Conservation (phyloP, 495 filamentous ascomycete species). For the Xylaria palmicola region DNA sequence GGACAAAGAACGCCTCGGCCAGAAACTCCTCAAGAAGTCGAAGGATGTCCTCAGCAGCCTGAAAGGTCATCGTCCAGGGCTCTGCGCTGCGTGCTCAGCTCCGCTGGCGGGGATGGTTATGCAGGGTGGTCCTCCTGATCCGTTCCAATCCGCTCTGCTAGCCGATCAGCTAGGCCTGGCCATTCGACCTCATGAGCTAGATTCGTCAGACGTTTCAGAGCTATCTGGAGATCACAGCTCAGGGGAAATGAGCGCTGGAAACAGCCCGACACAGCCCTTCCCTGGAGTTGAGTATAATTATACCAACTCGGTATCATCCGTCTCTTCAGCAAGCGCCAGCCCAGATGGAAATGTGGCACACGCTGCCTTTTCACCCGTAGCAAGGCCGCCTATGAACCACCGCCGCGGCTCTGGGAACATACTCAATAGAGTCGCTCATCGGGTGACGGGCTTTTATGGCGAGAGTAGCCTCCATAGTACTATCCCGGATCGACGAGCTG, state of each 20-base stretch:
- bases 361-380: neutral
- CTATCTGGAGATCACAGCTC: neutral
- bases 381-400: neutral
- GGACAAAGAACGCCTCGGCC: constrained; percentile 9
- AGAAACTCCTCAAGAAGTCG: constrained; percentile 11
- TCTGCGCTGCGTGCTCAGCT: neutral
- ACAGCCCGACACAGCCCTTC: neutral
- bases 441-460: neutral
- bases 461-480: neutral
- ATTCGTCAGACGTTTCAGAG: neutral
- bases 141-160: too few relatives aligned
- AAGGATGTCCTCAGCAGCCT: neutral
- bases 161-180: too few relatives aligned
- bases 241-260: neutral
- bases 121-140: too few relatives aligned
- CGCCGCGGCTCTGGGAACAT: neutral
- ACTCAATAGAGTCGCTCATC: neutral
- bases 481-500: neutral
- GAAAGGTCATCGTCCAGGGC: neutral
- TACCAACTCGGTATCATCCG: neutral
- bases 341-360: neutral
- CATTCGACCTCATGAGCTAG: neutral
- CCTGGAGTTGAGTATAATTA: too few relatives aligned
- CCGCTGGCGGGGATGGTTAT: neutral
- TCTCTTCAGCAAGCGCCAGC: neutral